phyloP scores from a whole-genome alignment of 495 filamentous ascomycete species.

The Coniosporium apollinis region DNA sequence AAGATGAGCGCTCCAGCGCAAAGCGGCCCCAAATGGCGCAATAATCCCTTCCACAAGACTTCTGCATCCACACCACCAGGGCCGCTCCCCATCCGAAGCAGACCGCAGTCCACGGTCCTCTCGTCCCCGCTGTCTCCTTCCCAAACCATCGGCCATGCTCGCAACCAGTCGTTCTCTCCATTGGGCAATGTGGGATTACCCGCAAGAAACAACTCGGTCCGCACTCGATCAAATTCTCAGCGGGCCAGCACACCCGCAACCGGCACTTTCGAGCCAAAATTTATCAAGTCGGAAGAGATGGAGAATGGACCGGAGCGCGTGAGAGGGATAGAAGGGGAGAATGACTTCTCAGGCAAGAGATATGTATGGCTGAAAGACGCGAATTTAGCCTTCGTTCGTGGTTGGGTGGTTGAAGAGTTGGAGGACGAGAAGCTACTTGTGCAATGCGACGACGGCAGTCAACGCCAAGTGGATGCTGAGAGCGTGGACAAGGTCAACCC shows the following conservation, averaged over 20 bases:
- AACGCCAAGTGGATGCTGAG: slow-evolving; percentile 70
- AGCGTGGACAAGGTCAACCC: slow-evolving; percentile 97
- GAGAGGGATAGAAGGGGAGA: slow-evolving; percentile 74
- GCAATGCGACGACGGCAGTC: slow-evolving; percentile 85
- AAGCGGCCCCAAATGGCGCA: slow-evolving; percentile 37
- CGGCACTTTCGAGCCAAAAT: slow-evolving; percentile 84
- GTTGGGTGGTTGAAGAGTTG: slow-evolving; percentile 74
- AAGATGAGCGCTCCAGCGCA: slow-evolving; percentile 26
- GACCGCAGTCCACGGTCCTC: slow-evolving; percentile 61
- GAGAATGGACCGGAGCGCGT: slow-evolving; percentile 48
- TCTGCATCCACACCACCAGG: slow-evolving; percentile 46
- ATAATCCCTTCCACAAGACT: slow-evolving; percentile 55
- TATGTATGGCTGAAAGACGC: slow-evolving; percentile 94
- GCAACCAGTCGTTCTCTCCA: slow-evolving; percentile 42
- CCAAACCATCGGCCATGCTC: slow-evolving; percentile 30
- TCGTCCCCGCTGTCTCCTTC: slow-evolving; percentile 33
- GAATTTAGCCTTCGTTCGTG: slow-evolving; percentile 74
- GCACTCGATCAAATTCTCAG: slow-evolving; percentile 44
- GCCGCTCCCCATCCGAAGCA: slow-evolving; percentile 31
- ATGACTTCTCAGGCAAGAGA: slow-evolving; percentile 96
- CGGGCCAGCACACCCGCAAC: slow-evolving; percentile 33
- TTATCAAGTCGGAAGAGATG: slow-evolving; percentile 74
- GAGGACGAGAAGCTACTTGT: slow-evolving; percentile 52
- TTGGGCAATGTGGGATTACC: slow-evolving; percentile 16
- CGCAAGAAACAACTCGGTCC: slow-evolving; percentile 23